These are phyloP conservation scores for Gomphus bonarii DNA, from an alignment of 1,284 basidiomycete genomes.

Conservation along the genomic window DNA sequence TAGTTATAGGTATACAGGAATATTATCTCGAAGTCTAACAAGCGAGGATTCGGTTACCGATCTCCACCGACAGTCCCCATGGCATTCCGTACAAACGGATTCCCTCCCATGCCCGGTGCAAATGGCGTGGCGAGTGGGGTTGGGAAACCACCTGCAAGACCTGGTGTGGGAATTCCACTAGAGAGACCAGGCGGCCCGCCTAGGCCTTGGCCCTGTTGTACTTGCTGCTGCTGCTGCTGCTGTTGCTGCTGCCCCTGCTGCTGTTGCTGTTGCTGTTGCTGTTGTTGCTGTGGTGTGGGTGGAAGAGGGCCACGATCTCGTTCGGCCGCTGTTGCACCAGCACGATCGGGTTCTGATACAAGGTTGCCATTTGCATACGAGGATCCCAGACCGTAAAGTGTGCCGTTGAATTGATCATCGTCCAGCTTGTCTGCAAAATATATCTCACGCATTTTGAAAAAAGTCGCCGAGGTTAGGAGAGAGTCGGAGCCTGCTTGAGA, in stretches of 20 bases:
- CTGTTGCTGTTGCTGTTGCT: conserved; percentile 22
- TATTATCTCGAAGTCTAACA: not conserved
- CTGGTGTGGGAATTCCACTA: conserved; percentile 20
- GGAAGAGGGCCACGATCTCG: conserved; percentile 53
- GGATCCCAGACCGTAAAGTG: conserved; percentile 68
- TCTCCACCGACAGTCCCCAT: conserved; percentile 12
- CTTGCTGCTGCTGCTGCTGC: conserved; percentile 21
- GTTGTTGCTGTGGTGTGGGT: conserved; percentile 45
- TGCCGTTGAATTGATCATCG: conserved; percentile 65
- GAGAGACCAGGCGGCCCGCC: conserved; percentile 3
- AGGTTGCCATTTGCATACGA: conserved; percentile 60
- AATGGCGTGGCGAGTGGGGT: conserved; percentile 21
- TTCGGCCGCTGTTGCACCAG: conserved; percentile 67
- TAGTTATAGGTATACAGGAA: conserved; percentile 2
- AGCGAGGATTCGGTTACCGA: not conserved
- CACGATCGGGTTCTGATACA: conserved; percentile 49
- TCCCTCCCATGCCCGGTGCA: conserved; percentile 21
- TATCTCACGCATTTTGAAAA: conserved; percentile 90
- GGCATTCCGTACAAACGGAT: conserved; percentile 8
- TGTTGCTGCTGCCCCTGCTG: conserved; percentile 22
- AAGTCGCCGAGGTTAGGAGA: conserved; percentile 84
- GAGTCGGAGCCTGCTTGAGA: conserved; percentile 96
- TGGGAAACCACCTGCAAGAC: conserved; percentile 33
- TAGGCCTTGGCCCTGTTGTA: conserved; percentile 1
- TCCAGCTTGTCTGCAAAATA: conserved; percentile 88